Percentiles rank a stretch among this genome's conserved stretches.
phyloP scores from a whole-genome alignment of 2,329 filamentous ascomycete species.

The Epichloe gansuensis region DNA sequence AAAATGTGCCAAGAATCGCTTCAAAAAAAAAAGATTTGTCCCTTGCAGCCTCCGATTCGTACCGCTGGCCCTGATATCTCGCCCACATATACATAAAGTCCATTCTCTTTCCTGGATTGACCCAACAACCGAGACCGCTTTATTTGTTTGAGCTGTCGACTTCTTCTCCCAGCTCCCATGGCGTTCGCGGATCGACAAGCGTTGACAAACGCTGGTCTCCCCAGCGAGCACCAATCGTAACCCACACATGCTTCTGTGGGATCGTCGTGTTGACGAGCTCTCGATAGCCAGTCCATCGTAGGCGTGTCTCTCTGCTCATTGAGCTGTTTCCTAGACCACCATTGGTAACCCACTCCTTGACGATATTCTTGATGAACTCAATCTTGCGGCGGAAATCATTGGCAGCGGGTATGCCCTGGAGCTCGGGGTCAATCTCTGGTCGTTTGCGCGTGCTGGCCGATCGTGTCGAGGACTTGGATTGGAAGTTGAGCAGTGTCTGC shows the following conservation, averaged over 20 bases:
- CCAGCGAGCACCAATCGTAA: slow-evolving; percentile 50
- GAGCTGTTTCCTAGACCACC: slow-evolving; percentile 57
- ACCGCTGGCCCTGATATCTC: neutral
- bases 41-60: neutral
- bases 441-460: slow-evolving; percentile 38
- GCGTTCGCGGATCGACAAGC: slow-evolving; percentile 41
- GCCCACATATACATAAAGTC: neutral
- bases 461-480: slow-evolving; percentile 32
- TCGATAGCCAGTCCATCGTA: slow-evolving; percentile 46
- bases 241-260: slow-evolving; percentile 54
- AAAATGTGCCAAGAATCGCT: slow-evolving; percentile 2
- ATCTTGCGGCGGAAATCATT: slow-evolving; percentile 66
- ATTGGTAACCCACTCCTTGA: slow-evolving; percentile 58
- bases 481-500: slow-evolving; percentile 60
- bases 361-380: slow-evolving; percentile 54
- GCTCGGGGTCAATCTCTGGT: slow-evolving; percentile 46
- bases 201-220: slow-evolving; percentile 44
- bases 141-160: slow-evolving; percentile 27
- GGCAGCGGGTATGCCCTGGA: slow-evolving; percentile 52
- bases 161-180: slow-evolving; percentile 36
- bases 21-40: neutral
- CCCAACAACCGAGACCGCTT: neutral
- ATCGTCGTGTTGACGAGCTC: slow-evolving; percentile 38
- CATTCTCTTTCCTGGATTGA: neutral
- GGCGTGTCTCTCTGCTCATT: slow-evolving; percentile 39